Conservation (phyloP, 208 protist genomes). For the Angomonas ambiguus region DNA sequence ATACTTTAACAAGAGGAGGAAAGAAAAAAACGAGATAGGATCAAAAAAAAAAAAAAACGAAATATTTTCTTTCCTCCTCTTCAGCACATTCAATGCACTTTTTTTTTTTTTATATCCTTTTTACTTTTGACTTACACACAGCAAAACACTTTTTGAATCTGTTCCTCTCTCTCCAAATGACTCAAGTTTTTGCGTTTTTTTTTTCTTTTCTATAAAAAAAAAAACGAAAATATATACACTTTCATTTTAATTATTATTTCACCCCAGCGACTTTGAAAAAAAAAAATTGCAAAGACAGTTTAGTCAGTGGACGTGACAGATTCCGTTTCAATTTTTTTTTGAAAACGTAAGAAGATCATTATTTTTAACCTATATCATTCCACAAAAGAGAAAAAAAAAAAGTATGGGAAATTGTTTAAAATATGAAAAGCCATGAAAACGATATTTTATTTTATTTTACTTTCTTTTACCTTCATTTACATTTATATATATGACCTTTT, state of each 20-base stretch:
- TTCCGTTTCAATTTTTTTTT: no score
- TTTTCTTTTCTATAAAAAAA: no score
- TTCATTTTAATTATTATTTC: no score
- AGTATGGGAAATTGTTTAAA: neutral
- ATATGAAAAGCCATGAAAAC: neutral
- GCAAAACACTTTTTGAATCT: neutral
- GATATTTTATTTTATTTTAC: no score
- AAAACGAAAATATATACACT: no score
- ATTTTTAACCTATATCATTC: neutral
- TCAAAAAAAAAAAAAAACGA: neutral
- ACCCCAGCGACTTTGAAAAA: no score
- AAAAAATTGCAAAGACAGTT: no score
- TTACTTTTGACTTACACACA: slow-evolving; percentile 6
- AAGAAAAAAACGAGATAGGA: neutral
- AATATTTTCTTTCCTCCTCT: neutral
- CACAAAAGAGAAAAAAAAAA: neutral
- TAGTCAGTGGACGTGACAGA: no score
- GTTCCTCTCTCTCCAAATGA: neutral
- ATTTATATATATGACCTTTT: no score
- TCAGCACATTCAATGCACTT: neutral
- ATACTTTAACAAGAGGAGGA: neutral
- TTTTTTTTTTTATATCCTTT: slow-evolving; percentile 3
- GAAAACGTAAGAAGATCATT: no score
- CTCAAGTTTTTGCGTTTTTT: slow-evolving; percentile 12
- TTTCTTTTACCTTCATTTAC: slow-evolving; percentile 14